These are phyloP conservation scores for Limtongia smithiae DNA, from an alignment of 805 yeast species.

Conservation along the genomic window DNA sequence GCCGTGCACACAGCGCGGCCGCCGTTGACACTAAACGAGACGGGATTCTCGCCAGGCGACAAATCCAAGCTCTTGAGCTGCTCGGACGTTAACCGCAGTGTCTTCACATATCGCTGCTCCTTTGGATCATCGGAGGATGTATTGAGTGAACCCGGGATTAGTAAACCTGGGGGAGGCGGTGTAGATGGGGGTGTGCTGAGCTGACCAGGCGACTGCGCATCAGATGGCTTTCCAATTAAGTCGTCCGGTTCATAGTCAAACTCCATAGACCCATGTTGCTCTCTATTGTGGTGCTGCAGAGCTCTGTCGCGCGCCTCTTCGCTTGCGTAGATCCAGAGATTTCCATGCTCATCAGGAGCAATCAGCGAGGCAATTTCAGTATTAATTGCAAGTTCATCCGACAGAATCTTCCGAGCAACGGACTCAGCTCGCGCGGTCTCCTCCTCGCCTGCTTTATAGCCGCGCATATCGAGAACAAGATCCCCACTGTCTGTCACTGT, in stretches of 20 bases:
- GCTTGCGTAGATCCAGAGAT: constrained; percentile 35
- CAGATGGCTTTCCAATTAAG: constrained; percentile 6
- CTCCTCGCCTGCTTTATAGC: constrained; percentile 82
- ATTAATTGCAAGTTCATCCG: constrained; percentile 60
- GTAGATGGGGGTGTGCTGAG: constrained; percentile 18
- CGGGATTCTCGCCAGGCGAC: constrained; percentile 72
- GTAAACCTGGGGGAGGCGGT: constrained; percentile 4
- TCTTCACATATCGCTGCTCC: constrained; percentile 59
- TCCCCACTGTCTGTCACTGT: constrained; percentile 87
- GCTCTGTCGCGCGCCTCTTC: constrained; percentile 30
- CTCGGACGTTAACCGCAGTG: constrained; percentile 85
- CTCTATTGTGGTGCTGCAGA: constrained; percentile 1
- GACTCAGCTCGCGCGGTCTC: constrained; percentile 75
- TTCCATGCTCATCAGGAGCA: constrained; percentile 37
- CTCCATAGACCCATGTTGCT: constrained; percentile 21
- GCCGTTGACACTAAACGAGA: constrained; percentile 74
- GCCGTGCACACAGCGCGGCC: constrained; percentile 76
- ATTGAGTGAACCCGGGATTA: not conserved
- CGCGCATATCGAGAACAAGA: constrained; percentile 87
- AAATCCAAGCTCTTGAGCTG: constrained; percentile 73
- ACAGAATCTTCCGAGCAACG: constrained; percentile 63
- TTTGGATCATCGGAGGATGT: constrained; percentile 16
- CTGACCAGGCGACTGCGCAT: constrained; percentile 1
- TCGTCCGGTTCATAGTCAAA: constrained; percentile 28
- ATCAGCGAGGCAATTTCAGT: constrained; percentile 35